These are phyloP conservation scores for Thalassiosira exigua DNA, from an alignment of 352 stramenopile species.

Conservation along the genomic window DNA sequence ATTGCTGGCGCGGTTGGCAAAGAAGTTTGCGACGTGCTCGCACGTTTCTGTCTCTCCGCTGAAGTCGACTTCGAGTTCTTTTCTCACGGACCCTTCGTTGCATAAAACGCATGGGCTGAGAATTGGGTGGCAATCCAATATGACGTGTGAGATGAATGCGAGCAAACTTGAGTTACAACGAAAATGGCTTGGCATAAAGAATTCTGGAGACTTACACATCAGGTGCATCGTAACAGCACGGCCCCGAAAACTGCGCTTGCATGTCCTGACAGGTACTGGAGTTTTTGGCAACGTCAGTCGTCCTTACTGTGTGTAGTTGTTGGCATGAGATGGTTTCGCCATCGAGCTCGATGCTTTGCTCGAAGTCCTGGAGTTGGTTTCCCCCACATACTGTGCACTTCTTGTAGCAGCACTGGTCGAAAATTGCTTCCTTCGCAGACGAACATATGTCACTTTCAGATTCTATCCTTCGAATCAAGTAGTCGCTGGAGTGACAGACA, in stretches of 20 bases:
- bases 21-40: constrained; percentile 54
- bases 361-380: constrained; percentile 58
- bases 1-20: constrained; percentile 56
- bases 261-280: constrained; percentile 50
- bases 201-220: too few species aligned
- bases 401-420: constrained; percentile 64
- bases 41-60: constrained; percentile 59
- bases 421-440: constrained; percentile 50
- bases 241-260: constrained; percentile 51
- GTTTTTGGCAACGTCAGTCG: constrained; percentile 43
- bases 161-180: too few species aligned
- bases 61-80: constrained; percentile 60
- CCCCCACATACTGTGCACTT: constrained; percentile 60
- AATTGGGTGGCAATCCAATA: too few species aligned
- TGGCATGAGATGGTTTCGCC: constrained; percentile 61
- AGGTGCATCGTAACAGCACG: constrained; percentile 62
- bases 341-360: constrained; percentile 50
- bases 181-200: too few species aligned
- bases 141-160: too few species aligned
- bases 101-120: constrained; percentile 60
- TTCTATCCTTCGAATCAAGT: constrained; percentile 63
- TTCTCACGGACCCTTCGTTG: constrained; percentile 43
- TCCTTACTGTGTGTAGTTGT: constrained; percentile 63
- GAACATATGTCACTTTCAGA: constrained; percentile 58
- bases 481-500: constrained; percentile 39